Evolutionary conservation across 2,329 filamentous ascomycete genomes (phyloP).

Genomic region (Chrysosporium queenslandicum): DNA sequence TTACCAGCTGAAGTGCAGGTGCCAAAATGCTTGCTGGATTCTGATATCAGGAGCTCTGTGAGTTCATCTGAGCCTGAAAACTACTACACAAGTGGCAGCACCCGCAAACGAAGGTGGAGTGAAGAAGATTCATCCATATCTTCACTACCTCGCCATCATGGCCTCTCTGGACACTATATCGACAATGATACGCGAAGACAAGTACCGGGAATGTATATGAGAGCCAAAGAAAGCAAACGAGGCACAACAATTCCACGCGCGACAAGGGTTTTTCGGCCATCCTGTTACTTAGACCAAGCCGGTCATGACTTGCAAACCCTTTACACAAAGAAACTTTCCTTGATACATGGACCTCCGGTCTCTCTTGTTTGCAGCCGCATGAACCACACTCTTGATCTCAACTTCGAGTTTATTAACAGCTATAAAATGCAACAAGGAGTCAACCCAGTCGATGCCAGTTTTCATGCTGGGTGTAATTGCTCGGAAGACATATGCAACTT

Average conservation of each 20-base stretch:
- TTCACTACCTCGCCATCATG: conserved; percentile 1
- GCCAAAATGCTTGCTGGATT: background rate
- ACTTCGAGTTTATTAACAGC: conserved; percentile 33
- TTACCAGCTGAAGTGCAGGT: too few relatives aligned
- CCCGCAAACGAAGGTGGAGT: background rate
- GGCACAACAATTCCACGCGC: background rate
- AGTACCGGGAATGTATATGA: background rate
- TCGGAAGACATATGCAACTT: conserved; percentile 21
- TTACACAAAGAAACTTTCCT: conserved; percentile 19
- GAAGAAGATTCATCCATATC: background rate
- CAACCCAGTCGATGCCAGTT: conserved; percentile 21
- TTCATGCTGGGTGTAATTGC: conserved; percentile 30
- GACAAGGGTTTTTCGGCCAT: background rate
- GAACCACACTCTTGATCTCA: conserved; percentile 21
- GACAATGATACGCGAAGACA: background rate
- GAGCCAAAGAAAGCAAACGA: background rate
- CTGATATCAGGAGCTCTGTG: background rate
- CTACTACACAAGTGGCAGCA: background rate
- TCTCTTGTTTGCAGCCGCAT: conserved; percentile 18
- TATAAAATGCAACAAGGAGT: conserved; percentile 31
- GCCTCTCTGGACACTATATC: background rate
- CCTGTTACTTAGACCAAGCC: background rate
- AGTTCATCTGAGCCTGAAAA: background rate
- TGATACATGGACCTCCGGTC: conserved; percentile 25
- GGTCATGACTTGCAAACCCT: conserved; percentile 12